These are phyloP conservation scores for Didymella lethalis DNA, from an alignment of 2,329 filamentous ascomycete species.

Conservation along the genomic window DNA sequence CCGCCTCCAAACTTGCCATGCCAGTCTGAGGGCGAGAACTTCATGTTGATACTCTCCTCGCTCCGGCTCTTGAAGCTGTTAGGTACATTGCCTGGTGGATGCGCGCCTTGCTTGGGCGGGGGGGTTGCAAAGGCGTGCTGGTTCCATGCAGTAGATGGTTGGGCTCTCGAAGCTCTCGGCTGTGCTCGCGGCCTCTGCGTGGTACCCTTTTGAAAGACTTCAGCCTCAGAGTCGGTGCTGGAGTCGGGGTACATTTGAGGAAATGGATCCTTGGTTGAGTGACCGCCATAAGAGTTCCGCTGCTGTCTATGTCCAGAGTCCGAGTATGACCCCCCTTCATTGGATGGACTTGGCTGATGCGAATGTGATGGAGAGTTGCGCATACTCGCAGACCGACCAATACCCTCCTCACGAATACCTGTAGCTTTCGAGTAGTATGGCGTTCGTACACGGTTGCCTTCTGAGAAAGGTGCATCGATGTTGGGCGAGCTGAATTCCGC, in stretches of 20 bases:
- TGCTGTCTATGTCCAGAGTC: slow-evolving; percentile 44
- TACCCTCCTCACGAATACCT: slow-evolving; percentile 64
- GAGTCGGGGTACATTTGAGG: slow-evolving; percentile 44
- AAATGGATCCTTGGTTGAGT: slow-evolving; percentile 30
- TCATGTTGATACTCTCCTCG: slow-evolving; percentile 59
- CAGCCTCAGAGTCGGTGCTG: slow-evolving; percentile 37
- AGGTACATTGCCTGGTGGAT: slow-evolving; percentile 30
- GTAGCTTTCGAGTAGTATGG: slow-evolving; percentile 61
- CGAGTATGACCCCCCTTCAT: slow-evolving; percentile 39
- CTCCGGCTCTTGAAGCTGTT: slow-evolving; percentile 55
- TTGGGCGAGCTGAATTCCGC: slow-evolving; percentile 31
- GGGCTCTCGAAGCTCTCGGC: slow-evolving; percentile 26
- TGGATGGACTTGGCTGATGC: slow-evolving; percentile 33
- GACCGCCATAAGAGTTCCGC: slow-evolving; percentile 37
- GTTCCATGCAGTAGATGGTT: slow-evolving; percentile 28
- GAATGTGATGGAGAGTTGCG: slow-evolving; percentile 56
- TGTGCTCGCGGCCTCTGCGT: slow-evolving; percentile 25
- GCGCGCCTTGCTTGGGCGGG: slow-evolving; percentile 27
- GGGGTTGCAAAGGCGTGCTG: slow-evolving; percentile 29
- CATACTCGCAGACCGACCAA: slow-evolving; percentile 63
- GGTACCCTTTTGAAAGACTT: slow-evolving; percentile 26
- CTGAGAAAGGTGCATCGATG: slow-evolving; percentile 52
- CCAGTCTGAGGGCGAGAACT: slow-evolving; percentile 58
- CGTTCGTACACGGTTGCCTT: slow-evolving; percentile 59
- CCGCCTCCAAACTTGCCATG: slow-evolving; percentile 56